Evolutionary conservation across 495 filamentous ascomycete species (phyloP), one percentile per base, ranked within the genome.

Genomic region (Penicillium flavigenum): DNA sequence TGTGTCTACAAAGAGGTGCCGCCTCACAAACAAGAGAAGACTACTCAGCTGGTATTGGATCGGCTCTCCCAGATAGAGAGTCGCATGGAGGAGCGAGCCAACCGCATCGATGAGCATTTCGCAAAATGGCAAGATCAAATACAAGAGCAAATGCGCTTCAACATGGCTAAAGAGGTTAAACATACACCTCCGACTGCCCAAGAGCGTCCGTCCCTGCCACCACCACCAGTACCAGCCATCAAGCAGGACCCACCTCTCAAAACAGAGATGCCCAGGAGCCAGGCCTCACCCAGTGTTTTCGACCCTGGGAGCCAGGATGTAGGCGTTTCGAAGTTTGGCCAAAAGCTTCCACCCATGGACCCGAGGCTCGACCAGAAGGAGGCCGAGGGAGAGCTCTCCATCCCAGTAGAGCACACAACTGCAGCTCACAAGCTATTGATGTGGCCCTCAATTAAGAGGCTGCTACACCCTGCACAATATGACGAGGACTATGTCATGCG

Each of bases 371-470:
- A 63, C 14, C 4, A 22, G 7, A 64, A 68, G 19, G 67, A 67
- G 11, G 63, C 71, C 16, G 73, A 76, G 39, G 82, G 80, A 45
- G 79, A 81, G 27, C 77, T 85, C n/a, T 82, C 83, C 4, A 88
- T 95, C 47, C 87, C 88, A 0, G 77, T 82, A 6, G 88, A 91
- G 38, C 91, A 96, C 64, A 90, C 88, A 3, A 95, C 90, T 0
- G 83, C 88, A 26, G 90, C 91, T 1, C 88, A 91, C 39, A 82
- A 88, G 51, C 72, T 95, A 14, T 76, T 92, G n/a, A 79, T 83
- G 49, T 91, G 87, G 86, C 79, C 77, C 0, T 81, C 84, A 0
- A 90, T 92, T 38, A 71, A 80, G 44, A 71, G 71, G 5, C 68
- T 91, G 47, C 74, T 87, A 7, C 58, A 67, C 29, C 70, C 54